Percentiles rank a stretch among this genome's conserved stretches.
phyloP scores from a whole-genome alignment of 139 green algal genomes.

The Tetradesmus lagerheimii region DNA sequence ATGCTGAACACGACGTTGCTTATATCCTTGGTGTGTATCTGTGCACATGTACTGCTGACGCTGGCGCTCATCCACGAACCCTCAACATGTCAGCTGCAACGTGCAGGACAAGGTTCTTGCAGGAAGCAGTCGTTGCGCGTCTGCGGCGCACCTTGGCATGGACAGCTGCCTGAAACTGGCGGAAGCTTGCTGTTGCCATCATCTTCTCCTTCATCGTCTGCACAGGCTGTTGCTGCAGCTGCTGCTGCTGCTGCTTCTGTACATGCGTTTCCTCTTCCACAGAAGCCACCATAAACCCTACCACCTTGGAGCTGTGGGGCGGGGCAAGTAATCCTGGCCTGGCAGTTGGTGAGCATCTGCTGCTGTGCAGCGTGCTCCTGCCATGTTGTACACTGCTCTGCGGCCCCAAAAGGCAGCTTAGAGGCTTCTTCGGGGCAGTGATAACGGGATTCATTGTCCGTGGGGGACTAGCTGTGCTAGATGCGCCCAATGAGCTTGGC shows the following conservation, averaged over 20 bases:
- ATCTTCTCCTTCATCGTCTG: constrained; percentile 23
- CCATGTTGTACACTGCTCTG: neutral
- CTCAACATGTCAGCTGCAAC: no score
- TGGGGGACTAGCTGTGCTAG: no score
- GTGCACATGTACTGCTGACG: no score
- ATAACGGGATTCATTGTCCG: no score
- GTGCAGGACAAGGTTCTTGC: no score
- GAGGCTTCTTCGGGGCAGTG: no score
- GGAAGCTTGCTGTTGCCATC: constrained; percentile 5
- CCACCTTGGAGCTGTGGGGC: neutral
- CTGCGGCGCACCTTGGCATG: neutral
- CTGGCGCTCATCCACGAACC: no score
- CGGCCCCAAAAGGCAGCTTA: neutral
- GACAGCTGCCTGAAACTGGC: constrained; percentile 10
- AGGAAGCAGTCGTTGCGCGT: neutral
- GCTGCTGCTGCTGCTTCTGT: neutral
- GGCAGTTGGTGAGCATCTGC: neutral
- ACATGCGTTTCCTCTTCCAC: neutral
- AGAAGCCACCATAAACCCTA: neutral
- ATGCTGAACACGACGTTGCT: no score
- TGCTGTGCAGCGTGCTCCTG: neutral
- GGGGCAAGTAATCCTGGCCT: neutral
- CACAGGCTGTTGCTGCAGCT: neutral
- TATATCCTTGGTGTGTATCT: no score
- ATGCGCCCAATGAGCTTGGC: no score